Evolutionary conservation across 2,329 filamentous ascomycete genomes (phyloP).

Genomic region (Diplocarpon rosae): DNA sequence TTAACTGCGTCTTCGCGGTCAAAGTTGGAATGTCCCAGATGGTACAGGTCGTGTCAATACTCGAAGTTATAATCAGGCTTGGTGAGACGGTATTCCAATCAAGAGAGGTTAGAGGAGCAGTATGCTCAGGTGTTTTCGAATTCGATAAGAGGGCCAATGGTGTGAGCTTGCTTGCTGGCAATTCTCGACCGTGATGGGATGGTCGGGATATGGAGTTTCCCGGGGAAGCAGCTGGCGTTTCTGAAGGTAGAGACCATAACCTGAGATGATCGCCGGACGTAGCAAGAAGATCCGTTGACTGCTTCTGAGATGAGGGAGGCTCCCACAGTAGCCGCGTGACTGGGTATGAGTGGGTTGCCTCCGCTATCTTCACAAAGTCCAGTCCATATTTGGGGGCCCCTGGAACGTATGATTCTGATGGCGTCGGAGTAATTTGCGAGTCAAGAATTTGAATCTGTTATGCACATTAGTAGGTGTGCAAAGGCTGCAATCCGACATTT

Average conservation of each 20-base stretch:
- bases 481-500: conserved; percentile 7
- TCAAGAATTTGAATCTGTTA: conserved; percentile 90
- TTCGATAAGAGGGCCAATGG: conserved; percentile 90
- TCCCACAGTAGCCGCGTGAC: conserved; percentile 95
- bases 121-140: conserved; percentile 97
- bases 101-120: conserved; percentile 86
- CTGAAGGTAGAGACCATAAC: conserved; percentile 80
- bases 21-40: conserved; percentile 99
- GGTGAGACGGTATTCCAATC: conserved; percentile 98
- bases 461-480: conserved; percentile 8
- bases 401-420: conserved; percentile 55
- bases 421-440: conserved; percentile 64
- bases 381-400: conserved; percentile 64
- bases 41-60: conserved; percentile 97
- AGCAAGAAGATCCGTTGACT: conserved; percentile 86
- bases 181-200: conserved; percentile 45
- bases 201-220: conserved; percentile 60
- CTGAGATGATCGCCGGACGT: conserved; percentile 92
- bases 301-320: conserved; percentile 86
- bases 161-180: conserved; percentile 68
- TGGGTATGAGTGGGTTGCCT: conserved; percentile 95
- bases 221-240: conserved; percentile 40
- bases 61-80: conserved; percentile 95
- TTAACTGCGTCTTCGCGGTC: conserved; percentile 94
- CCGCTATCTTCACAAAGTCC: conserved; percentile 87